Percentiles rank a stretch among this genome's conserved stretches.
Conservation (phyloP, 139 green algal genomes). For the Coelastrella sp. region DNA sequence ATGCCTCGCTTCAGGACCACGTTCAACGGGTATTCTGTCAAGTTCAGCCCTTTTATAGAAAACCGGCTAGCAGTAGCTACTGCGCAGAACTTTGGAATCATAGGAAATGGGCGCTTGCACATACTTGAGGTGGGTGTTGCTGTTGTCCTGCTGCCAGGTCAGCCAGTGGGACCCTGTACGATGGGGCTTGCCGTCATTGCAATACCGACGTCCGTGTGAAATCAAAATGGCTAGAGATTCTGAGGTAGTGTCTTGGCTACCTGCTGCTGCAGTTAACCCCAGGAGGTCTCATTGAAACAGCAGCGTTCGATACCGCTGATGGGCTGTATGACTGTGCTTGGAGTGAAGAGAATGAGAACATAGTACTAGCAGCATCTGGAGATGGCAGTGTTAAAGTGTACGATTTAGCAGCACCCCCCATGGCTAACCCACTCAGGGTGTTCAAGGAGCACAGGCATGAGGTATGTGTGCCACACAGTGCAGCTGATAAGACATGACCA, state of each 20-base stretch:
- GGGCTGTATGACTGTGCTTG: constrained; percentile 97
- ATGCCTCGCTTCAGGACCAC: constrained; percentile 76
- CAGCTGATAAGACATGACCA: background rate
- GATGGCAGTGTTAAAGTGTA: constrained; percentile 97
- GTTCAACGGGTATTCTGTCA: constrained; percentile 87
- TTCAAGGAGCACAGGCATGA: constrained; percentile 94
- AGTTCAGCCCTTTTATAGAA: constrained; percentile 93
- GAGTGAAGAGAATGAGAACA: constrained; percentile 96
- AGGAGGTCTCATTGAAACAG: constrained; percentile 77
- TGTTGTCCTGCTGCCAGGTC: constrained; percentile 20
- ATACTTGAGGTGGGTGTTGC: constrained; percentile 83
- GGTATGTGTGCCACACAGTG: constrained; percentile 53
- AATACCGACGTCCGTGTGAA: too few species aligned
- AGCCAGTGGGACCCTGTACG: background rate
- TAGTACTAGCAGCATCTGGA: constrained; percentile 89
- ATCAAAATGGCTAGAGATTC: too few species aligned
- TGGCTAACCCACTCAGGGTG: constrained; percentile 87
- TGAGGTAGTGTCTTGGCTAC: background rate
- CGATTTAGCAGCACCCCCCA: constrained; percentile 81
- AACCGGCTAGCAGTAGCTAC: constrained; percentile 90
- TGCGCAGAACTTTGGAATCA: constrained; percentile 98
- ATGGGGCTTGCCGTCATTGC: background rate
- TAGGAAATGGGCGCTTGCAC: constrained; percentile 95
- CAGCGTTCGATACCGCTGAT: constrained; percentile 94
- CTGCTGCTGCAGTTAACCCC: constrained; percentile 72